Percentiles rank a stretch among this genome's conserved stretches.
phyloP scores from a whole-genome alignment of 78 protist genomes.

The Dictyostelium citrinum region DNA sequence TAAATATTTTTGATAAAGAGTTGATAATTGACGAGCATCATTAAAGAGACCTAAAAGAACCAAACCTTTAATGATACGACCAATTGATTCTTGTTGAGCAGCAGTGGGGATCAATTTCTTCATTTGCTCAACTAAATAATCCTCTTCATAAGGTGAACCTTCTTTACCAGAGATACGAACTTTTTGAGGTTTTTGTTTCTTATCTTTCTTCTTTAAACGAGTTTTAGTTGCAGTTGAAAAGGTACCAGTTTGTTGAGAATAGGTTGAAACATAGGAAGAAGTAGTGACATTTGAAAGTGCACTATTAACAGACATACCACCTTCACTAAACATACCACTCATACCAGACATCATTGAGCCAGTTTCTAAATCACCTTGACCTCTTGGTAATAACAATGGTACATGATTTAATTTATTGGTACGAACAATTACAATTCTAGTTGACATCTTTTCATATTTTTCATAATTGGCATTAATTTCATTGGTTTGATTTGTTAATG shows the following conservation, averaged over 20 bases:
- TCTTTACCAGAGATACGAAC: slow-evolving; percentile 68
- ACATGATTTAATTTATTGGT: slow-evolving; percentile 31
- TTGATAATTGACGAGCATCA: slow-evolving; percentile 44
- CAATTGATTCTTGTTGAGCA: slow-evolving; percentile 39
- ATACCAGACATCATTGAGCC: slow-evolving; percentile 76
- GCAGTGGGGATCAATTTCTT: slow-evolving; percentile 51
- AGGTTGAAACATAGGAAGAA: slow-evolving; percentile 46
- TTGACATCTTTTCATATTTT: background rate
- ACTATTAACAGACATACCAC: slow-evolving; percentile 12
- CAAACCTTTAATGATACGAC: slow-evolving; percentile 6
- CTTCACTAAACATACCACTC: slow-evolving; percentile 72
- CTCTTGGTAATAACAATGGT: slow-evolving; percentile 28
- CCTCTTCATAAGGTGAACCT: slow-evolving; percentile 67
- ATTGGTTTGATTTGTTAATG: background rate
- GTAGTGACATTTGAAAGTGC: slow-evolving; percentile 7
- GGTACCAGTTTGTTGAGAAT: slow-evolving; percentile 70
- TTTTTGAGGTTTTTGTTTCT: slow-evolving; percentile 26
- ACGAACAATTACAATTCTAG: slow-evolving; percentile 45
- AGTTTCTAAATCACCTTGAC: slow-evolving; percentile 30
- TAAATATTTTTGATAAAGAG: background rate
- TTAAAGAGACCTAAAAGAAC: slow-evolving; percentile 21
- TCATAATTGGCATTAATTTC: slow-evolving; percentile 24
- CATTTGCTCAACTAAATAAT: slow-evolving; percentile 72
- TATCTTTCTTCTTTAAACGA: slow-evolving; percentile 16
- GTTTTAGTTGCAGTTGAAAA: slow-evolving; percentile 60